Conservation (phyloP, 345 rosid genomes). For the Conringia planisiliqua region DNA sequence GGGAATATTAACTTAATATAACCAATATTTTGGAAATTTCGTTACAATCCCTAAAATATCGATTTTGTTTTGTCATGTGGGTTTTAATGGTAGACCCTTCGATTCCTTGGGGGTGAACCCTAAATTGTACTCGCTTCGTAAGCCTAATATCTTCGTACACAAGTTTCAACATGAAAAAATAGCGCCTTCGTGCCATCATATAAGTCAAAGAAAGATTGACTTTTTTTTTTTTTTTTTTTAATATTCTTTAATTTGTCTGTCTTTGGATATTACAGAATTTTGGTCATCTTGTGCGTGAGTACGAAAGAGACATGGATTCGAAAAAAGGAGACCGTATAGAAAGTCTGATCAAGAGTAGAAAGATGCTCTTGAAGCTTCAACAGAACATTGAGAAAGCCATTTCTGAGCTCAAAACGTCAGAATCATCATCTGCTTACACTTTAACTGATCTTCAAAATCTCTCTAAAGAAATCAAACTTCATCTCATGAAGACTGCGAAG, state of each 20-base stretch:
- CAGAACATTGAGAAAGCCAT: background rate
- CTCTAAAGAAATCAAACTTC: background rate
- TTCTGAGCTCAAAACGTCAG: background rate
- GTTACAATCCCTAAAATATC: background rate
- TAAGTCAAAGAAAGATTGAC: constrained; percentile 5
- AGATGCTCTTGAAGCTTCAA: background rate
- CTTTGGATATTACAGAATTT: background rate
- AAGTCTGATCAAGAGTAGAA: background rate
- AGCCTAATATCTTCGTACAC: constrained; percentile 15
- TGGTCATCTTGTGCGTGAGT: background rate
- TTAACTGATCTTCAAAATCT: background rate
- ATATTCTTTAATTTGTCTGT: background rate
- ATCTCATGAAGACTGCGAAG: background rate
- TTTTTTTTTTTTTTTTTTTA: background rate
- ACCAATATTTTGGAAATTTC: background rate
- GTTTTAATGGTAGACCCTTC: background rate
- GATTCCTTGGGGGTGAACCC: background rate
- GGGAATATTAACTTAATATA: background rate
- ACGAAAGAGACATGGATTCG: background rate
- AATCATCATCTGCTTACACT: background rate
- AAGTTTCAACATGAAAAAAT: background rate
- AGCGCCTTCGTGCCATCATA: background rate
- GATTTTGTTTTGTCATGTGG: background rate
- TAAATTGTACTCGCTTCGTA: constrained; percentile 1
- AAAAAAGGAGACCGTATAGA: background rate